phyloP scores from a whole-genome alignment of 768 basidiomycete species.

The Termitomyces sp. region DNA sequence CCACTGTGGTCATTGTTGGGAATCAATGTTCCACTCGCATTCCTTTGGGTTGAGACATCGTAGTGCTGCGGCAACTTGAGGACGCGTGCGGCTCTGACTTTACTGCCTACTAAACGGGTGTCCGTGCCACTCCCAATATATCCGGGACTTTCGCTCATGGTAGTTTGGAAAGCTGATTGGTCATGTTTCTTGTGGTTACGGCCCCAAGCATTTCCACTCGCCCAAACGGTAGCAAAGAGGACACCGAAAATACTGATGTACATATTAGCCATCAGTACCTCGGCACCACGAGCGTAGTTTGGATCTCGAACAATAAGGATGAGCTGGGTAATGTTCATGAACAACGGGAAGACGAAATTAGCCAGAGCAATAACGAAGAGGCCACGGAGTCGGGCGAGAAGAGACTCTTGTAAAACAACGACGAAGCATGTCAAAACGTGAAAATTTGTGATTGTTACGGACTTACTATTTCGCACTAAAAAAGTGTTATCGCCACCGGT shows the following conservation, averaged over 20 bases:
- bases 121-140: slow-evolving; percentile 1
- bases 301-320: slow-evolving; percentile 19
- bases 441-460: background rate
- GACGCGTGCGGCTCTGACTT: too few species aligned
- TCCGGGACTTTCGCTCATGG: background rate
- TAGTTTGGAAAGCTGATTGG: slow-evolving; percentile 2
- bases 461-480: slow-evolving; percentile 2
- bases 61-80: too few species aligned
- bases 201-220: slow-evolving; percentile 14
- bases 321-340: slow-evolving; percentile 28
- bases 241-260: slow-evolving; percentile 30
- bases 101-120: background rate
- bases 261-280: slow-evolving; percentile 19
- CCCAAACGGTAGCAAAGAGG: slow-evolving; percentile 31
- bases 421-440: too few species aligned
- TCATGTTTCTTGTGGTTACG: slow-evolving; percentile 5
- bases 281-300: slow-evolving; percentile 17
- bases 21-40: too few species aligned
- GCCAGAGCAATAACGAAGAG: slow-evolving; percentile 30
- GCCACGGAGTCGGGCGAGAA: slow-evolving; percentile 19
- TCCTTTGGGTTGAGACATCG: too few species aligned
- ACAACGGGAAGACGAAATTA: slow-evolving; percentile 33
- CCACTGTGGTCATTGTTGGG: too few species aligned
- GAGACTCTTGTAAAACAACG: slow-evolving; percentile 13
- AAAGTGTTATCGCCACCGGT: slow-evolving; percentile 5